phyloP scores from a whole-genome alignment of 371 early-diverging fungal species.

The Mucor irregularis region DNA sequence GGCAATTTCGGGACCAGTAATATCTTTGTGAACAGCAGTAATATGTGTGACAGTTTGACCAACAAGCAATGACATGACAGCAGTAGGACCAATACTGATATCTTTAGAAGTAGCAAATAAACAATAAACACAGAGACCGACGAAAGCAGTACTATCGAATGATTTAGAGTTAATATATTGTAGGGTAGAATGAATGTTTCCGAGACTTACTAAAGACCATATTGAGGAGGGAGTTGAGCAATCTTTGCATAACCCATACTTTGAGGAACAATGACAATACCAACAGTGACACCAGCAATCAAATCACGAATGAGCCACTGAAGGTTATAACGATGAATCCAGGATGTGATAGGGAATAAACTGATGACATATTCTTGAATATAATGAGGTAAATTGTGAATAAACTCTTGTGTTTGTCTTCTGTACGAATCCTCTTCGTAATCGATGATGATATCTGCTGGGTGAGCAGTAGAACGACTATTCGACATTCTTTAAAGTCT shows the following conservation, averaged over 20 bases:
- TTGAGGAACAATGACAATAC: constrained; percentile 85
- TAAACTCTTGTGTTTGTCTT: constrained; percentile 28
- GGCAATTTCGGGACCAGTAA: constrained; percentile 48
- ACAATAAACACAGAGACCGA: constrained; percentile 77
- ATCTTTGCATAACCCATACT: constrained; percentile 86
- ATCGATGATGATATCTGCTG: constrained; percentile 38
- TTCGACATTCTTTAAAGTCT: neutral
- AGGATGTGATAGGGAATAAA: constrained; percentile 67
- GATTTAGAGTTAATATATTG: neutral
- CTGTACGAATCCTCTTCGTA: constrained; percentile 36
- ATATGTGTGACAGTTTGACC: constrained; percentile 66
- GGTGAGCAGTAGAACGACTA: neutral
- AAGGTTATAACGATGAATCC: constrained; percentile 77
- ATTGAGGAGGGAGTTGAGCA: constrained; percentile 76
- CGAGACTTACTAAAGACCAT: constrained; percentile 77
- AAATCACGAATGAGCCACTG: constrained; percentile 80
- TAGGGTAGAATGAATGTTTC: neutral
- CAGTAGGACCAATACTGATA: constrained; percentile 86
- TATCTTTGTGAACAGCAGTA: constrained; percentile 27
- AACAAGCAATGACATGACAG: constrained; percentile 81
- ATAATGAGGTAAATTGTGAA: constrained; percentile 29
- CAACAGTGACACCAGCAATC: constrained; percentile 87
- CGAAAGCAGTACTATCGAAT: constrained; percentile 51
- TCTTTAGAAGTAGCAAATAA: constrained; percentile 86
- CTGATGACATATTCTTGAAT: constrained; percentile 33